Base-by-base conservation (phyloP, 2,329 filamentous ascomycete genomes). In the Rhytidhysteron rufulum region DNA sequence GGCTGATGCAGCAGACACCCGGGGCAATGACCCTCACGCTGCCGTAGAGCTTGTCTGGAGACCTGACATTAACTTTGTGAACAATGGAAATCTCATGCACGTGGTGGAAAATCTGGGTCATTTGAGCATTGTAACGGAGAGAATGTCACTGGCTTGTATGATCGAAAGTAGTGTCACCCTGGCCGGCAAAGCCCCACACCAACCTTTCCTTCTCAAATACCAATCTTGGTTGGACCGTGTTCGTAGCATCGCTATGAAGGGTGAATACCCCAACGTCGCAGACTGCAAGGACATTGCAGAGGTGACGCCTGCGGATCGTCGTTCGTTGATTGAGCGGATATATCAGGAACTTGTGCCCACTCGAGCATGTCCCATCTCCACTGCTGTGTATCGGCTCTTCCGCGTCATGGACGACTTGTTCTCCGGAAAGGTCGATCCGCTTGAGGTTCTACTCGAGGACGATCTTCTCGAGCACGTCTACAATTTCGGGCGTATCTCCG, bases 391-490 rank as follows among this genome's bases (percentile, higher is more conserved):
- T 8, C 15, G 24, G 7, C 19, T 40, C 17, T 15, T 39, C 16
- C 17, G 19, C 15, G 17, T 20, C 3, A 18, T 22, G 4, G 13
- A 24, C 19, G 30, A 40, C 16, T n/a, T 24, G 10, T 25, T 43
- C 16, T 8, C 4, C 13, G 41, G 38, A 32, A 20, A 40, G 8
- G 24, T 30, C 5, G 32, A 37, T 10, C 18, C 38, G 4, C 16
- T 44, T 4, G 42, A 44, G 9, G 25, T 44, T 8, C 31, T 44
- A 9, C 22, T 44, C 15, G 21, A 44, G 38, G 39, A 41, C 19
- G 38, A 30, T 13, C 21, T 21, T 7, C 31, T 44, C 9, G 34
- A 18, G n/a, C 16, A 27, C 16, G 37, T 44, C 17, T 41, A 44
- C 30, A 19, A 15, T 5, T 36, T 31, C 8, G n/a, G 17, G 15